phyloP scores from a whole-genome alignment of 1,284 basidiomycete genomes.

The Phellinidium pouzarii region DNA sequence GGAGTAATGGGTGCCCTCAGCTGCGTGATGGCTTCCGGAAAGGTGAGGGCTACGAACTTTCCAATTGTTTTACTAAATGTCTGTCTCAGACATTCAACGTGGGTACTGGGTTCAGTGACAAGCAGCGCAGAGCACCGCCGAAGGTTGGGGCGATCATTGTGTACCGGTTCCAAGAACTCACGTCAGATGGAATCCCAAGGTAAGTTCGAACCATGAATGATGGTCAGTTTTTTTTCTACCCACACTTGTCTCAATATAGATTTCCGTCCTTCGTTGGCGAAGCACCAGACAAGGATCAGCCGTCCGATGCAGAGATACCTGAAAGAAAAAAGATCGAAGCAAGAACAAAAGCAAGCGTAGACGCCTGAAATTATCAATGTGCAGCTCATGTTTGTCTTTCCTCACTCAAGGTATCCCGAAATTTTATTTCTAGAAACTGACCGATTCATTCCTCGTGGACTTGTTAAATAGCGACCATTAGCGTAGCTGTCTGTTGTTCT shows the following conservation, averaged over 20 bases:
- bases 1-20: slow-evolving; percentile 49
- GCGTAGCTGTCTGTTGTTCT: no score
- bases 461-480: no score
- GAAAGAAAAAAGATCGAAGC: slow-evolving; percentile 30
- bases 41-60: slow-evolving; percentile 31
- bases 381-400: no score
- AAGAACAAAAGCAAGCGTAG: not conserved
- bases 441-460: no score
- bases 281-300: slow-evolving; percentile 43
- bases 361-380: not conserved
- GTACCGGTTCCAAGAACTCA: slow-evolving; percentile 63
- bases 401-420: no score
- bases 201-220: slow-evolving; percentile 22
- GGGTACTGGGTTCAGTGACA: slow-evolving; percentile 49
- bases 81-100: slow-evolving; percentile 43
- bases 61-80: not conserved
- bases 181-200: slow-evolving; percentile 50
- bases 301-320: slow-evolving; percentile 50
- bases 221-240: not conserved
- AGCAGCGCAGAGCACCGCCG: slow-evolving; percentile 46
- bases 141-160: slow-evolving; percentile 53
- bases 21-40: slow-evolving; percentile 58
- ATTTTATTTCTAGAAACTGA: no score
- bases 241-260: slow-evolving; percentile 26
- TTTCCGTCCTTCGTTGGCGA: slow-evolving; percentile 58